Base-by-base conservation (phyloP, 1,284 basidiomycete species). In the Boletus mariae region DNA sequence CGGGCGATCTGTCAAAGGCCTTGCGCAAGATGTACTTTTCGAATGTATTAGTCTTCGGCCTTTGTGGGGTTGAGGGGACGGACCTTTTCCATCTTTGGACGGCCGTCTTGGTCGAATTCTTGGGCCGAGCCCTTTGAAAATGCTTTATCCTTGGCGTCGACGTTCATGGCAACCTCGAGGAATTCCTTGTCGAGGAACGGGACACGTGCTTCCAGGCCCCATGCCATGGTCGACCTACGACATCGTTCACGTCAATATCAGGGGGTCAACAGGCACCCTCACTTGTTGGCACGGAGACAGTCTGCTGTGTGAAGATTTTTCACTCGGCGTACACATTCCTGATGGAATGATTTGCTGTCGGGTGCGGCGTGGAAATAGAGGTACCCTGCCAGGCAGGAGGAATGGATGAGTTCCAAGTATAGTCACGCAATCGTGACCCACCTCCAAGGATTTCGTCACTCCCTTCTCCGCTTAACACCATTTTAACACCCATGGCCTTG, bases 401-500 rank as follows among this genome's bases (percentile, higher is more conserved):
- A 11, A 23, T 37, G 12, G 20, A 52, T 58, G 45, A 57, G 41
- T 15, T 35, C 38, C 50, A 45, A 8, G 46, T 45, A 26, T 10
- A 2, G 38, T 38, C 34, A 56, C 17, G 42, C 42, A 23, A 50
- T 42, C 20, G 43, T 40, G 20, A 40, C 73, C 59, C 65, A 85
- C 94, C 95, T 72, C 97, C 97, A 52, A 98, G 85, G 60, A 99
- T 94, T 74, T 99, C 97, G 66, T 99, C 97, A 55, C 92, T 94
- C 31, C 97, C 97, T 73, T 99, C 97, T 34, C 97, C 97, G 58
- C 90, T 94, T 38, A 99, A 80, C 4, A 99, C 97, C 97, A 99
- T 99, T 79, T 99, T 99, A 59, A 99, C 97, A 59, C 97, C 97
- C 90, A 95, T 99, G 3, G 97, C 96, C 77, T 99, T 99, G 80